Evolutionary conservation across 768 basidiomycete species (phyloP).

Genomic region (Boletus sensibilis): DNA sequence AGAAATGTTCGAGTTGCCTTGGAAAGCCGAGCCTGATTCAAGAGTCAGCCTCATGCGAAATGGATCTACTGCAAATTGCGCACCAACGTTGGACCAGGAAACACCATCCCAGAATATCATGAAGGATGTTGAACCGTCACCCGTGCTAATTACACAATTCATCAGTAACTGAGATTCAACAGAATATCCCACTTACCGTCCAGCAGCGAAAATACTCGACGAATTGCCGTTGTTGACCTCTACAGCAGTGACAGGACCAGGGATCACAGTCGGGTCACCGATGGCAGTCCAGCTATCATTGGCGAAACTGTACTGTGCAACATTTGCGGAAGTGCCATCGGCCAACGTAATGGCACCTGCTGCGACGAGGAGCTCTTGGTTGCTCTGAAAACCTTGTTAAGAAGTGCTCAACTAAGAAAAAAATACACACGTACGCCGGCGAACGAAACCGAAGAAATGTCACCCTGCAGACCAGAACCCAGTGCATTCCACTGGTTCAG

Average conservation of each 20-base stretch:
- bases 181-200: constrained; percentile 54
- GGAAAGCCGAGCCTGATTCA: constrained; percentile 51
- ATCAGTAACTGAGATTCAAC: neutral
- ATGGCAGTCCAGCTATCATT: constrained; percentile 75
- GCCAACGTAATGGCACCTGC: constrained; percentile 75
- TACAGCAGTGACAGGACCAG: constrained; percentile 88
- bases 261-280: constrained; percentile 59
- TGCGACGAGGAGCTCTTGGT: constrained; percentile 70
- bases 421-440: constrained; percentile 60
- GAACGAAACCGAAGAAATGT: constrained; percentile 74
- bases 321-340: constrained; percentile 63
- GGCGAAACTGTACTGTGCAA: constrained; percentile 67
- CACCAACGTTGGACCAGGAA: constrained; percentile 70
- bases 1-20: constrained; percentile 62
- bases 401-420: neutral
- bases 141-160: constrained; percentile 37
- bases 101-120: constrained; percentile 83
- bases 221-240: constrained; percentile 78
- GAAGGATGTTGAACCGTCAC: constrained; percentile 66
- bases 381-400: constrained; percentile 42
- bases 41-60: neutral
- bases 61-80: constrained; percentile 10
- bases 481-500: constrained; percentile 78
- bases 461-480: constrained; percentile 78
- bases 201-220: constrained; percentile 88